Base-by-base conservation (phyloP, 345 rosid genomes). In the Linum tenue region DNA sequence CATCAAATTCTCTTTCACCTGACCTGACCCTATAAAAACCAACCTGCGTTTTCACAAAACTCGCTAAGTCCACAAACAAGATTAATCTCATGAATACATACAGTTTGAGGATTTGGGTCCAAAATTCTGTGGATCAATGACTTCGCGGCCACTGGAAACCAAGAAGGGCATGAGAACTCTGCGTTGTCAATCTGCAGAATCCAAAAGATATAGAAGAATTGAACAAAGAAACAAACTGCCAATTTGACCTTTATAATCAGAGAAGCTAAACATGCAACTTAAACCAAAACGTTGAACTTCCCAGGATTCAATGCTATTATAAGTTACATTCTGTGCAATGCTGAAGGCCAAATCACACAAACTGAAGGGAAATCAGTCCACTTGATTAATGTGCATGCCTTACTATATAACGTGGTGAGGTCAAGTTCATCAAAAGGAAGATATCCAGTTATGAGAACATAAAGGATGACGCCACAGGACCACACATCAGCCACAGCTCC, bases 351-450 rank as follows among this genome's bases (percentile, higher is more conserved):
- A 35, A 56, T 12, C 59, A 36, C 36, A 38, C 37, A 57, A 37
- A 69, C 68, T 37, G 58, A 63, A 15, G 59, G 17, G 2, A 72
- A 39, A 40, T 31, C 1, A 62, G 74, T 58, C 57, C n/a, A 59
- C 51, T 56, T 17, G 64, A 69, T 55, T 64, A 39, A 71, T 64
- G 74, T 55, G 55, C 88, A 55, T 90, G 86, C 98, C 98, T 92
- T 92, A 77, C 86, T 84, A 68, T 92, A 92, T 76, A 92, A 70
- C 35, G 97, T 90, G 56, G 96, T 86, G 73, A 92, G 91, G 80
- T 92, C 97, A 70, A 92, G 88, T 67, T 92, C 98, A 72, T 92
- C 98, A 78, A 92, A 92, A 41, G 98, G 98, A 77, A 92, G 97
- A 81, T 85, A 90, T 71, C 98, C 97, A 43, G 97, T 96, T 84